These are phyloP conservation scores for Coemansia sp. DNA, from an alignment of 192 early-diverging fungal genomes.

Conservation along the genomic window DNA sequence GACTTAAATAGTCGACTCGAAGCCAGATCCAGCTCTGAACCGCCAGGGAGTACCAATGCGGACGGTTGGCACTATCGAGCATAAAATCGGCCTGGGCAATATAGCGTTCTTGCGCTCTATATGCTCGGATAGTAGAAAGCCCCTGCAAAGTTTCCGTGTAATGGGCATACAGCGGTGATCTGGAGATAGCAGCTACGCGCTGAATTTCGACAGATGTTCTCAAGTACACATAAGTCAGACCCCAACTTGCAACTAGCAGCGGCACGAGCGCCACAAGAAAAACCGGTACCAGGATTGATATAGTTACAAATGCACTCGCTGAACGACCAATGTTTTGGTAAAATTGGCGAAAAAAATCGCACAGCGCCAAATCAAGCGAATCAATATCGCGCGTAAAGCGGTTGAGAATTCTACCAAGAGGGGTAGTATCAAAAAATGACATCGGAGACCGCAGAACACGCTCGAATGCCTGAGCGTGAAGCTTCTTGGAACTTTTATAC, in stretches of 20 bases:
- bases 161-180: constrained; percentile 80
- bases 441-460: constrained; percentile 19
- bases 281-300: constrained; percentile 57
- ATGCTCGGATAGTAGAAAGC: constrained; percentile 84
- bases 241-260: constrained; percentile 71
- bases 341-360: constrained; percentile 67
- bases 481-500: constrained; percentile 51
- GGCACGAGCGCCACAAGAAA: constrained; percentile 74
- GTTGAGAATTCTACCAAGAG: constrained; percentile 6
- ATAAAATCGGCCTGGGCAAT: constrained; percentile 9
- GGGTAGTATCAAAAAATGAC: constrained; percentile 19
- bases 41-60: constrained; percentile 41
- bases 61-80: constrained; percentile 41
- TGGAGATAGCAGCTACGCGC: constrained; percentile 79
- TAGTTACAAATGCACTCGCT: constrained; percentile 40
- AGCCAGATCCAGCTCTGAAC: constrained; percentile 48
- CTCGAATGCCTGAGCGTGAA: constrained; percentile 76
- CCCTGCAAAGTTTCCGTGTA: constrained; percentile 79
- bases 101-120: constrained; percentile 40
- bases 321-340: constrained; percentile 49
- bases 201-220: constrained; percentile 82
- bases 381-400: constrained; percentile 7
- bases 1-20: constrained; percentile 34
- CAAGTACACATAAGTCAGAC: constrained; percentile 72
- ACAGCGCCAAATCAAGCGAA: constrained; percentile 2